phyloP scores from a whole-genome alignment of 2,329 filamentous ascomycete species.

The Aurifilum marmelostoma region DNA sequence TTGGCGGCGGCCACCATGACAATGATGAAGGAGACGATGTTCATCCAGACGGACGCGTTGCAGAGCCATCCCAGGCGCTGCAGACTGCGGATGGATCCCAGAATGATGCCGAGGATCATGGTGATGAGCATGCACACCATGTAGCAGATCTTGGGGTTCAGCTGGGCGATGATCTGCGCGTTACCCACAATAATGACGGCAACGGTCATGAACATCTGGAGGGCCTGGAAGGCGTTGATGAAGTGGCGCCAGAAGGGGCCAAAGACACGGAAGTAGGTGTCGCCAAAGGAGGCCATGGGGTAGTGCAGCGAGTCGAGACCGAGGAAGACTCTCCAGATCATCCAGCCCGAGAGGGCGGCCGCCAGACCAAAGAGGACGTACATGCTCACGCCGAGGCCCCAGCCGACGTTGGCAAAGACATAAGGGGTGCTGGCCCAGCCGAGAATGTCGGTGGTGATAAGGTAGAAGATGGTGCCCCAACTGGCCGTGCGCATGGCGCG shows the following conservation, averaged over 20 bases:
- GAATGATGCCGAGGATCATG: slow-evolving; percentile 51
- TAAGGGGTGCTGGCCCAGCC: slow-evolving; percentile 46
- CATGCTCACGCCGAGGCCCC: slow-evolving; percentile 23
- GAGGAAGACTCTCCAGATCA: slow-evolving; percentile 50
- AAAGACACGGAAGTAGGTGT: slow-evolving; percentile 52
- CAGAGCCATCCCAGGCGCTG: slow-evolving; percentile 58
- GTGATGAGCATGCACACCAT: slow-evolving; percentile 56
- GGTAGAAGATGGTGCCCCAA: slow-evolving; percentile 51
- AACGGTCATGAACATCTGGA: slow-evolving; percentile 55
- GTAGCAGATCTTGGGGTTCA: slow-evolving; percentile 55
- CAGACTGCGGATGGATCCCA: slow-evolving; percentile 60
- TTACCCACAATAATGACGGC: slow-evolving; percentile 55
- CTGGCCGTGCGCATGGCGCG: slow-evolving; percentile 50
- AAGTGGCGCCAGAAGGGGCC: slow-evolving; percentile 48
- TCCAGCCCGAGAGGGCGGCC: slow-evolving; percentile 44
- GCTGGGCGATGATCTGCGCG: slow-evolving; percentile 57
- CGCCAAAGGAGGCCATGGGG: slow-evolving; percentile 50
- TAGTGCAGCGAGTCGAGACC: slow-evolving; percentile 51
- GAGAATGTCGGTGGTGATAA: slow-evolving; percentile 53
- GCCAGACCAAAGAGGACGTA: slow-evolving; percentile 20
- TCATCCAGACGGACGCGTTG: slow-evolving; percentile 59
- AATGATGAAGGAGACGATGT: slow-evolving; percentile 57
- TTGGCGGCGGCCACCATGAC: slow-evolving; percentile 57
- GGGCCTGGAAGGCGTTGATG: slow-evolving; percentile 52
- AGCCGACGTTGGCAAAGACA: slow-evolving; percentile 27